phyloP scores from a whole-genome alignment of 176 grass and related monocot genomes.

The Alopecurus myosuroides region DNA sequence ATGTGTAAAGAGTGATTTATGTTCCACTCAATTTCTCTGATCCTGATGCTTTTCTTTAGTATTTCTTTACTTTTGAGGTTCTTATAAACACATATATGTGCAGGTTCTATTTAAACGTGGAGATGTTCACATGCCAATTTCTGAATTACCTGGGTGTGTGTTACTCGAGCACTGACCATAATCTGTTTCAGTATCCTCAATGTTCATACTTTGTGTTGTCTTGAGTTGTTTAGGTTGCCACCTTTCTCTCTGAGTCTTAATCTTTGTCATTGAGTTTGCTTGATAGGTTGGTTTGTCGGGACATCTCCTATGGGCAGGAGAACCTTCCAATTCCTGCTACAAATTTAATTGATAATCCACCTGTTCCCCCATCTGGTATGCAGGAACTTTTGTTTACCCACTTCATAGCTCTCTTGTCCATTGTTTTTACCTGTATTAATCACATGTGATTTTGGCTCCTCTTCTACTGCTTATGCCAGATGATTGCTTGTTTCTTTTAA shows the following conservation, averaged over 20 bases:
- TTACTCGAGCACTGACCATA: constrained; percentile 6
- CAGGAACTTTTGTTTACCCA: not conserved
- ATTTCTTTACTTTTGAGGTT: not conserved
- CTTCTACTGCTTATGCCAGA: not conserved
- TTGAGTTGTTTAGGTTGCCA: not conserved
- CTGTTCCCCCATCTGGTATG: constrained; percentile 52
- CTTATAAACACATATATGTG: constrained; percentile 2
- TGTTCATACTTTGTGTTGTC: not conserved
- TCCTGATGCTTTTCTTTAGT: not conserved
- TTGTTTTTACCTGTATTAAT: constrained; percentile 10
- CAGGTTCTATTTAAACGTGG: constrained; percentile 50
- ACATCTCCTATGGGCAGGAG: constrained; percentile 58
- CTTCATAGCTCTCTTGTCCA: not conserved
- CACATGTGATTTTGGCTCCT: not conserved
- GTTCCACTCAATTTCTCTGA: not conserved
- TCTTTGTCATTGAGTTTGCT: constrained; percentile 11
- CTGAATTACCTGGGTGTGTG: constrained; percentile 63
- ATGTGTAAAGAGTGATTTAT: not conserved
- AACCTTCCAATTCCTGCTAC: constrained; percentile 60
- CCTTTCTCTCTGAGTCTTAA: not conserved
- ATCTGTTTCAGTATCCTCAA: constrained; percentile 6
- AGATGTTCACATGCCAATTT: constrained; percentile 46
- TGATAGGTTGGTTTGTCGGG: constrained; percentile 47
- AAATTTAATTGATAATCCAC: constrained; percentile 72
- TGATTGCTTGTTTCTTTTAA: not conserved